phyloP scores from a whole-genome alignment of 2,329 filamentous ascomycete species.

The Aspergillus quadrilineatus region DNA sequence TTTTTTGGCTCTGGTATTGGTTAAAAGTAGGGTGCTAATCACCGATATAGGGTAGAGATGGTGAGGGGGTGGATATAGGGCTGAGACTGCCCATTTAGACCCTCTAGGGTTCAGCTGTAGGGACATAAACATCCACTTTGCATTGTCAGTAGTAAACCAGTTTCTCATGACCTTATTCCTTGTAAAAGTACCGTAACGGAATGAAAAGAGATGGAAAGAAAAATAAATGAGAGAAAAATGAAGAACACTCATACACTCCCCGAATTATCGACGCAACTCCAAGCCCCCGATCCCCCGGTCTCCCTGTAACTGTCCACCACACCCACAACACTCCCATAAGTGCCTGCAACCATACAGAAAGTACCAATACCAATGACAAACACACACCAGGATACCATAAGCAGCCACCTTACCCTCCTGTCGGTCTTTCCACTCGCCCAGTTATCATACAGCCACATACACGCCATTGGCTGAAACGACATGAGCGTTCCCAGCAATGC shows the following conservation, averaged over 20 bases:
- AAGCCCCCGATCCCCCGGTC: slow-evolving; percentile 38
- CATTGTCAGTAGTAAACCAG: too few relatives aligned
- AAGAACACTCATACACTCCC: slow-evolving; percentile 4
- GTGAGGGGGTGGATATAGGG: background rate
- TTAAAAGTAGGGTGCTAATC: background rate
- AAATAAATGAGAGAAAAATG: background rate
- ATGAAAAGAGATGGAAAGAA: too few relatives aligned
- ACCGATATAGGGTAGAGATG: background rate
- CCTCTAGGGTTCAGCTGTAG: background rate
- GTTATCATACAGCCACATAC: slow-evolving; percentile 25
- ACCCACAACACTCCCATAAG: slow-evolving; percentile 46
- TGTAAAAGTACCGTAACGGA: too few relatives aligned
- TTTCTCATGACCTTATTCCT: too few relatives aligned
- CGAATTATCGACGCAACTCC: slow-evolving; percentile 49
- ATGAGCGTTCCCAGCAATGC: slow-evolving; percentile 25
- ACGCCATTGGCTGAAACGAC: slow-evolving; percentile 20
- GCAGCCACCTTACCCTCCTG: background rate
- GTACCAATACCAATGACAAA: slow-evolving; percentile 28
- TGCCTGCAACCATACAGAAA: slow-evolving; percentile 49
- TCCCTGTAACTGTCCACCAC: slow-evolving; percentile 41
- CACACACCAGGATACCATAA: slow-evolving; percentile 5
- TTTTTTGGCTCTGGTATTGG: background rate
- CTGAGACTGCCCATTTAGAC: background rate
- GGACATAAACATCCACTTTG: too few relatives aligned
- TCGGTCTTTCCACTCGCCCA: background rate